Conservation (phyloP, 2,329 filamentous ascomycete species). For the Trichophyton rubrum region DNA sequence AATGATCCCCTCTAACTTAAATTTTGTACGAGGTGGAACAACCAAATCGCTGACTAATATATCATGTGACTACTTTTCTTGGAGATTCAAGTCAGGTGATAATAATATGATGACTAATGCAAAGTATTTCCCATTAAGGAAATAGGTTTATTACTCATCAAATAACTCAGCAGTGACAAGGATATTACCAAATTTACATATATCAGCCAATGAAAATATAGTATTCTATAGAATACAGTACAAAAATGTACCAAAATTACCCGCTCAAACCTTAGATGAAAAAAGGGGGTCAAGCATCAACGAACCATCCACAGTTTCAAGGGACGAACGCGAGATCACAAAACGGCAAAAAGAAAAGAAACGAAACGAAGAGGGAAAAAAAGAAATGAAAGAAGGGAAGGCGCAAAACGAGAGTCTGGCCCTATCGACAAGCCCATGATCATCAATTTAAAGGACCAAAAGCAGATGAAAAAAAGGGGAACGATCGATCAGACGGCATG, state of each 20-base stretch:
- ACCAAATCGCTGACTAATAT: constrained; percentile 20
- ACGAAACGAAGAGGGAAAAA: too few relatives aligned
- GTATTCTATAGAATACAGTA: background rate
- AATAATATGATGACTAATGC: background rate
- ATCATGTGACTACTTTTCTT: background rate
- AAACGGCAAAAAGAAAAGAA: background rate
- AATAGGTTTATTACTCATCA: background rate
- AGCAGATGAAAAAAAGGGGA: too few relatives aligned
- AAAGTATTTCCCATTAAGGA: background rate
- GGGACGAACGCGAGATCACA: background rate
- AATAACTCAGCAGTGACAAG: background rate
- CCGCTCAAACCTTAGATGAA: background rate
- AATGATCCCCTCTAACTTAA: too few relatives aligned
- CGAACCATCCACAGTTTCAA: background rate
- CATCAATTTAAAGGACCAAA: too few relatives aligned
- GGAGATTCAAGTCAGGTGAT: background rate
- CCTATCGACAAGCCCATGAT: background rate
- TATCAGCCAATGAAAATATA: background rate
- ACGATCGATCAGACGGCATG: too few relatives aligned
- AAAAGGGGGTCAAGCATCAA: background rate
- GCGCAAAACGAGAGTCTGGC: too few relatives aligned
- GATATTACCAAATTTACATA: background rate
- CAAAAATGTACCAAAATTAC: background rate
- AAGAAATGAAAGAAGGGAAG: too few relatives aligned
- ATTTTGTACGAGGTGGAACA: background rate